phyloP scores from a whole-genome alignment of 768 basidiomycete species.

The Phlebiopsis flavidoalba region DNA sequence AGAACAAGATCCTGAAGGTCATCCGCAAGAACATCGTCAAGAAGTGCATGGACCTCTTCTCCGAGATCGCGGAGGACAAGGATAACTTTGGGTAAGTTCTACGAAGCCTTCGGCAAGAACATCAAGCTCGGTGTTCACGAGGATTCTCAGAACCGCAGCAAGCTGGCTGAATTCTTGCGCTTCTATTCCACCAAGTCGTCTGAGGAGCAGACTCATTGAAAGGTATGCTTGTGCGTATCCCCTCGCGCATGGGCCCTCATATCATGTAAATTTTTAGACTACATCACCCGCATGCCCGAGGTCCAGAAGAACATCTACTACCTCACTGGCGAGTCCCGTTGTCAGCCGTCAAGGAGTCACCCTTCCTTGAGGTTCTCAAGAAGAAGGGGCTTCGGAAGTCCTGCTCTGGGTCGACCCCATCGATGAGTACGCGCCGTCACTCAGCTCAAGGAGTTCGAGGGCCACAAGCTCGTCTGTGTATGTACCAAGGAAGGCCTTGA shows the following conservation, averaged over 20 bases:
- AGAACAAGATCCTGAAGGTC: slow-evolving; percentile 99
- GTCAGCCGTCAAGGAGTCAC: slow-evolving; percentile 84
- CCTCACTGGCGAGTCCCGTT: slow-evolving; percentile 98
- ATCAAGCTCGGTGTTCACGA: slow-evolving; percentile 99
- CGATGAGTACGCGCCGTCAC: slow-evolving; percentile 99
- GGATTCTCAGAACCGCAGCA: slow-evolving; percentile 97
- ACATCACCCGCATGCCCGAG: slow-evolving; percentile 99
- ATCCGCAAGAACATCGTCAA: slow-evolving; percentile 99
- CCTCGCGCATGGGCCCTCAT: not conserved
- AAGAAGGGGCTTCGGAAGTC: slow-evolving; percentile 99
- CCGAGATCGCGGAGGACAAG: slow-evolving; percentile 99
- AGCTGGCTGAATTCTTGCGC: slow-evolving; percentile 98
- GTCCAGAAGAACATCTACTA: slow-evolving; percentile 99
- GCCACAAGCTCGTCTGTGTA: slow-evolving; percentile 95
- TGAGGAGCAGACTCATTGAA: slow-evolving; percentile 91
- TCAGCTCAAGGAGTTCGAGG: slow-evolving; percentile 98
- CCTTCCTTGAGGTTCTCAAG: slow-evolving; percentile 99
- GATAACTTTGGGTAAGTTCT: slow-evolving; percentile 97
- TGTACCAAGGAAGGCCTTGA: slow-evolving; percentile 98
- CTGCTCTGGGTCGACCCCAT: slow-evolving; percentile 97
- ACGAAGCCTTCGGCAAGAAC: slow-evolving; percentile 98
- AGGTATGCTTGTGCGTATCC: slow-evolving; percentile 46
- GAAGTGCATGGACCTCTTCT: slow-evolving; percentile 93
- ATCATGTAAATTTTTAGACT: slow-evolving; percentile 50
- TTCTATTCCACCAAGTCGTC: slow-evolving; percentile 94